Conservation (phyloP, 495 filamentous ascomycete species). For the Aspergillus cristatus region DNA sequence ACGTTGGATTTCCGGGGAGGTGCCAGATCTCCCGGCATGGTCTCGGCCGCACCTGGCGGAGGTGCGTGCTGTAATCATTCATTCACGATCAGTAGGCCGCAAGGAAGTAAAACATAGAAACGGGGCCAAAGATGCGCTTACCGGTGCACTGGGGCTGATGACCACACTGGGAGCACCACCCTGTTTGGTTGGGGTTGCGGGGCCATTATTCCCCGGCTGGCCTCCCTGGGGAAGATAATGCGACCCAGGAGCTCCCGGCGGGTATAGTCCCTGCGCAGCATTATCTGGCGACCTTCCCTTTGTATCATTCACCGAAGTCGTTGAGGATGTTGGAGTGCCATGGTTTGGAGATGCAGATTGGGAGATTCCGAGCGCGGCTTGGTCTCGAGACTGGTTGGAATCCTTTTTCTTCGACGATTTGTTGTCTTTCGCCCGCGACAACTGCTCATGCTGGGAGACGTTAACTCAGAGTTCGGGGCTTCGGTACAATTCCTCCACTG, state of each 20-base stretch:
- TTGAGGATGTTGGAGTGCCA: constrained; percentile 73
- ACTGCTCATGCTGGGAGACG: constrained; percentile 62
- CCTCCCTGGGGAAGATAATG: constrained; percentile 26
- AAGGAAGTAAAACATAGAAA: background rate
- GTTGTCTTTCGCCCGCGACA: constrained; percentile 91
- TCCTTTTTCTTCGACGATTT: constrained; percentile 93
- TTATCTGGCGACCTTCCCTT: constrained; percentile 72
- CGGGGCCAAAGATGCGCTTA: constrained; percentile 41
- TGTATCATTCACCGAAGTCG: constrained; percentile 74
- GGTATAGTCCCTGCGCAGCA: constrained; percentile 35
- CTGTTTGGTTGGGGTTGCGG: constrained; percentile 60
- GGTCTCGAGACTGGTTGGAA: constrained; percentile 57
- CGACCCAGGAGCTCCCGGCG: constrained; percentile 22
- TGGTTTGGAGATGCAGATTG: constrained; percentile 56
- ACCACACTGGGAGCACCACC: constrained; percentile 81
- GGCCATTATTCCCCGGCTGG: constrained; percentile 45
- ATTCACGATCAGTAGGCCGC: background rate
- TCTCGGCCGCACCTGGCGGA: constrained; percentile 88
- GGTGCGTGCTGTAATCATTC: constrained; percentile 67
- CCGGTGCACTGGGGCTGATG: constrained; percentile 89
- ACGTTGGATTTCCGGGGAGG: constrained; percentile 89
- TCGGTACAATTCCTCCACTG: too few species aligned
- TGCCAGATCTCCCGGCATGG: constrained; percentile 95
- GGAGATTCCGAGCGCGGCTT: constrained; percentile 30
- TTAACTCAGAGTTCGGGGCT: constrained; percentile 14